phyloP scores from a whole-genome alignment of 805 yeast genomes.

The Cyberlindnera mycetangii region DNA sequence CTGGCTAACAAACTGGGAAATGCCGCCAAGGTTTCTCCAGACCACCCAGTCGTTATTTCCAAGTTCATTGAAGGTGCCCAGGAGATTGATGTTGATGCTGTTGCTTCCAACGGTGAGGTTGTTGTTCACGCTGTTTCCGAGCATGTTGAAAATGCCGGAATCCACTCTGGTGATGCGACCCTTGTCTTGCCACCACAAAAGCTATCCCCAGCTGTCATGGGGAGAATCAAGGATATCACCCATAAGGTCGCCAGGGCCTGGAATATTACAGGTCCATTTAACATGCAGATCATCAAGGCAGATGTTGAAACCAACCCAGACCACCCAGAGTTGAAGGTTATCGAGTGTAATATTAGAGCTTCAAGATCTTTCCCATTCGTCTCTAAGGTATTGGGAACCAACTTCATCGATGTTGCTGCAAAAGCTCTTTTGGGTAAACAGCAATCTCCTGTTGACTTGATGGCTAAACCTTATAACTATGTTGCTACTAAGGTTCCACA shows the following conservation, averaged over 20 bases:
- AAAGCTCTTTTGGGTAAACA: constrained; percentile 72
- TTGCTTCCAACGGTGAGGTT: constrained; percentile 84
- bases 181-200: constrained; percentile 89
- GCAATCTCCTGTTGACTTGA: constrained; percentile 74
- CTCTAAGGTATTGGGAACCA: constrained; percentile 91
- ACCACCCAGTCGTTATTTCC: constrained; percentile 96
- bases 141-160: constrained; percentile 98
- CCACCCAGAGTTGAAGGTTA: constrained; percentile 78
- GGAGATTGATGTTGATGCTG: constrained; percentile 97
- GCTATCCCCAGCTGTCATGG: constrained; percentile 62
- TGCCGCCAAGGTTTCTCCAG: constrained; percentile 91
- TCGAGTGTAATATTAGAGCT: constrained; percentile 98
- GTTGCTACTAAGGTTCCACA: constrained; percentile 99
- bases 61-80: constrained; percentile 94
- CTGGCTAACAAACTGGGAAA: constrained; percentile 76
- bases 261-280: constrained; percentile 96
- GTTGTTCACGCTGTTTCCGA: constrained; percentile 95
- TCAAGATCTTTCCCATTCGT: constrained; percentile 99
- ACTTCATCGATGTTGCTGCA: constrained; percentile 93
- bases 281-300: constrained; percentile 93
- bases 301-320: constrained; percentile 56
- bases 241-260: constrained; percentile 92
- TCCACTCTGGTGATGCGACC: constrained; percentile 98
- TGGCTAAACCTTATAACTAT: constrained; percentile 69
- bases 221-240: constrained; percentile 80